Conservation (phyloP, 78 protist genomes). For the Dictyostelium citrinum region DNA sequence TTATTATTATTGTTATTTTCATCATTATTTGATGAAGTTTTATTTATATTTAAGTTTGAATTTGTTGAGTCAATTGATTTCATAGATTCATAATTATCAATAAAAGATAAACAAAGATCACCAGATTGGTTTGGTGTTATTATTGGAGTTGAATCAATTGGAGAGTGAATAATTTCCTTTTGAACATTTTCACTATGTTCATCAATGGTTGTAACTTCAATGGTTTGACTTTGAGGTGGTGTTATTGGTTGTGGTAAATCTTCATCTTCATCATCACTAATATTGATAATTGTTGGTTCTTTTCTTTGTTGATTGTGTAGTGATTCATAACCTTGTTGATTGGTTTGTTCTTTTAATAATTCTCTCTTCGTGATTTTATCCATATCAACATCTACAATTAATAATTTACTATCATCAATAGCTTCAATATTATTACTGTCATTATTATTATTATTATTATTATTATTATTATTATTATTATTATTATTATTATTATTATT, state of each 20-base stretch:
- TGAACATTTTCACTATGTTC: neutral
- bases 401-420: neutral
- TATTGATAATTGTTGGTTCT: neutral
- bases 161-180: neutral
- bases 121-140: neutral
- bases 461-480: neutral
- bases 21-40: neutral
- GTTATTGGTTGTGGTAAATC: neutral
- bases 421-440: neutral
- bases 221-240: neutral
- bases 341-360: too few relatives aligned
- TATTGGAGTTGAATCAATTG: neutral
- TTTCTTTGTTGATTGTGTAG: neutral
- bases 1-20: neutral
- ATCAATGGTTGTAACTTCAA: neutral
- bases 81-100: conserved; percentile 32
- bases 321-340: neutral
- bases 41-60: neutral
- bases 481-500: neutral
- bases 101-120: neutral
- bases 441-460: neutral
- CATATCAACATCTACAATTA: neutral
- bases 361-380: neutral
- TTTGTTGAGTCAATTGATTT: neutral
- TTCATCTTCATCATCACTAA: neutral